Conservation (phyloP, 2,329 filamentous ascomycete genomes). For the Bretziella fagacearum region DNA sequence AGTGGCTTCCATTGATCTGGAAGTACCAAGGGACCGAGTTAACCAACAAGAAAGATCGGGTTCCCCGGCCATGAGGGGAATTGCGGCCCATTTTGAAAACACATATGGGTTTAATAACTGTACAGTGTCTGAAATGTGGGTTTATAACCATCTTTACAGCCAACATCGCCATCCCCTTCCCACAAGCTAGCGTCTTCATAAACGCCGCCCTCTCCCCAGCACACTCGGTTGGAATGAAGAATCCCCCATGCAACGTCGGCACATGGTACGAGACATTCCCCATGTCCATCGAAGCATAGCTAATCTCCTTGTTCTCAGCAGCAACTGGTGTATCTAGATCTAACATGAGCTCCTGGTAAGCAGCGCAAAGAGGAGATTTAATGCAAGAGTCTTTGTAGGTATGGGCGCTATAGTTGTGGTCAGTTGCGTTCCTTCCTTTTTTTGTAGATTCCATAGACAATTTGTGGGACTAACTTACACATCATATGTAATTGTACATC, state of each 20-base stretch:
- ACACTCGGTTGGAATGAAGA: conserved; percentile 28
- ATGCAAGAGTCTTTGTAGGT: not conserved
- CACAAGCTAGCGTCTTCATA: conserved; percentile 26
- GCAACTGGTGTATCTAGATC: not conserved
- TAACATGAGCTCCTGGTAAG: not conserved
- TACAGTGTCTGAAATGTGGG: not conserved
- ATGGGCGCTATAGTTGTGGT: not conserved
- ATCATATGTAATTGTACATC: not conserved
- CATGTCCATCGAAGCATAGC: not conserved
- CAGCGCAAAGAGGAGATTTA: not conserved
- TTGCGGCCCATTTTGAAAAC: no score
- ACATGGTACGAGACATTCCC: conserved; percentile 30
- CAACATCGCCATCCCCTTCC: conserved; percentile 28
- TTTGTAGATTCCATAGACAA: no score
- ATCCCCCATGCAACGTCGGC: conserved; percentile 32
- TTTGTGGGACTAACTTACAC: not conserved
- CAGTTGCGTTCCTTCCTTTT: no score
- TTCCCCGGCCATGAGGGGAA: no score
- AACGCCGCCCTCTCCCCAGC: conserved; percentile 27
- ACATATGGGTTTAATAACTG: no score
- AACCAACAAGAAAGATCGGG: no score
- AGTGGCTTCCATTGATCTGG: no score
- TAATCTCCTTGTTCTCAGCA: not conserved
- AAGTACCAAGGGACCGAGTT: no score
- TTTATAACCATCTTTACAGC: conserved; percentile 12